These are phyloP conservation scores for Suillus paluster DNA, from an alignment of 768 basidiomycete species.

Conservation along the genomic window DNA sequence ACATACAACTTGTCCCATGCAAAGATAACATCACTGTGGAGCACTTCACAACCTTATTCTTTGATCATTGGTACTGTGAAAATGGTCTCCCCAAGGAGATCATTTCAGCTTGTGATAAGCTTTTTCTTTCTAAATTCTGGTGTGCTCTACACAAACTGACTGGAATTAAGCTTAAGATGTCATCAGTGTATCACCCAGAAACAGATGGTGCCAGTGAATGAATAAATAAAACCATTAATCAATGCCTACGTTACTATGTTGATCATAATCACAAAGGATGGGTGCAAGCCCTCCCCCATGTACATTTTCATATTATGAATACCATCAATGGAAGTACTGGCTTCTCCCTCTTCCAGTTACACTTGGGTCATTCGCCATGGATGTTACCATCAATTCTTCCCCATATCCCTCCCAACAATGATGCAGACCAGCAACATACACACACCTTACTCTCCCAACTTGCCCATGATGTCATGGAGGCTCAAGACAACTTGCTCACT, in stretches of 20 bases:
- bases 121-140: conserved; percentile 40
- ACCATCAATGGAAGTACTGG: conserved; percentile 35
- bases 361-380: neutral
- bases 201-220: conserved; percentile 40
- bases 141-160: conserved; percentile 19
- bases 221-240: conserved; percentile 38
- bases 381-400: too few relatives aligned
- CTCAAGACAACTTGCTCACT: too few relatives aligned
- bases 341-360: conserved; percentile 20
- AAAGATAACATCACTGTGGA: conserved; percentile 15
- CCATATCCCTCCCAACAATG: too few relatives aligned
- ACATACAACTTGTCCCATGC: conserved; percentile 19
- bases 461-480: too few relatives aligned
- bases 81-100: conserved; percentile 36
- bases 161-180: conserved; percentile 36
- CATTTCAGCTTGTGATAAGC: conserved; percentile 37
- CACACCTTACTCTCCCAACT: too few relatives aligned
- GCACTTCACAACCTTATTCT: conserved; percentile 26
- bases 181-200: conserved; percentile 42
- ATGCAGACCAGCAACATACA: too few relatives aligned
- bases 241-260: conserved; percentile 28
- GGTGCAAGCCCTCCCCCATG: conserved; percentile 33
- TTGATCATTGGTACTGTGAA: conserved; percentile 26
- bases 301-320: conserved; percentile 42
- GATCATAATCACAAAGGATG: conserved; percentile 34